Conservation (phyloP, 2,329 filamentous ascomycete species). For the Bipolaris bicolor region DNA sequence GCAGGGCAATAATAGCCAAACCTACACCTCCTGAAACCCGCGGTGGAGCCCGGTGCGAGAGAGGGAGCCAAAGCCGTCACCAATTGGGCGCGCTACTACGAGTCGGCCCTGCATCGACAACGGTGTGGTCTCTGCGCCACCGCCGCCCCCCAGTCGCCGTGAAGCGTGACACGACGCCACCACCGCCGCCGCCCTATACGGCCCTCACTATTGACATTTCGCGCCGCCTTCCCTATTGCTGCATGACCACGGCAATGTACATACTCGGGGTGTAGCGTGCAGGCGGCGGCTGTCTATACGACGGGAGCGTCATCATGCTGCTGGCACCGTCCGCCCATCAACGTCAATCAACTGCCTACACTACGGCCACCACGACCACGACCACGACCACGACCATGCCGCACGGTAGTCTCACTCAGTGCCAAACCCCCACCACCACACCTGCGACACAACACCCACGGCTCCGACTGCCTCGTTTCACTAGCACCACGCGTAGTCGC, state of each 20-base stretch:
- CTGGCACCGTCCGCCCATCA: too few species aligned
- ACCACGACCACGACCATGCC: neutral
- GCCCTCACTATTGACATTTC: too few species aligned
- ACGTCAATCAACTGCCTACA: too few species aligned
- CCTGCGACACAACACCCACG: slow-evolving; percentile 1
- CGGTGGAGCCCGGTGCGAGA: slow-evolving; percentile 22
- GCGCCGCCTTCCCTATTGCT: neutral
- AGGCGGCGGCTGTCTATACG: too few species aligned
- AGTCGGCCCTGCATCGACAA: slow-evolving; percentile 31
- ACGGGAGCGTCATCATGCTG: too few species aligned
- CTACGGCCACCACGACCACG: neutral
- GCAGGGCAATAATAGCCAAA: slow-evolving; percentile 23
- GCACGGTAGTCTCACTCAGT: neutral
- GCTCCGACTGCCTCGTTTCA: slow-evolving; percentile 26
- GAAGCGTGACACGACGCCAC: slow-evolving; percentile 15
- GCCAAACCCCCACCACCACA: slow-evolving; percentile 1
- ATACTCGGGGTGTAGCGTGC: too few species aligned
- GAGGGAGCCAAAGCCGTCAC: slow-evolving; percentile 9
- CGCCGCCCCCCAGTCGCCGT: neutral
- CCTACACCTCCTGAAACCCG: slow-evolving; percentile 31
- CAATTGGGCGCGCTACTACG: slow-evolving; percentile 24
- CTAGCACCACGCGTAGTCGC: slow-evolving; percentile 14
- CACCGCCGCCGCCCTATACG: neutral
- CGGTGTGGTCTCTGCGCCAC: slow-evolving; percentile 23
- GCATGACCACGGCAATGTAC: slow-evolving; percentile 5